Conservation (phyloP, 768 basidiomycete genomes). For the Crucibulum laeve region DNA sequence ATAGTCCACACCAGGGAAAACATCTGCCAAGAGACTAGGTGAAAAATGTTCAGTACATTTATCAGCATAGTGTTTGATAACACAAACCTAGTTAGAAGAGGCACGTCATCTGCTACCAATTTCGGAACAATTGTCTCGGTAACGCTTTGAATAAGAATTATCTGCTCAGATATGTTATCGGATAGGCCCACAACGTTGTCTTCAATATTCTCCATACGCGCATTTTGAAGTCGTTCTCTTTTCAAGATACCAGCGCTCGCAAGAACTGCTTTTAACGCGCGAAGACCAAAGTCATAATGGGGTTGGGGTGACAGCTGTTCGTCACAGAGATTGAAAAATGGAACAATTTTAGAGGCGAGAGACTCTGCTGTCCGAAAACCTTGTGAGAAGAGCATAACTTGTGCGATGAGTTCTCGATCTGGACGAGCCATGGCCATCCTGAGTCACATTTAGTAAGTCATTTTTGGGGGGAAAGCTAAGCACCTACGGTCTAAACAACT, state of each 20-base stretch:
- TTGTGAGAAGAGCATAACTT: slow-evolving; percentile 99
- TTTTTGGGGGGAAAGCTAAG: not conserved
- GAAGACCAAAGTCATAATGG: slow-evolving; percentile 98
- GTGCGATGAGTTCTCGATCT: slow-evolving; percentile 96
- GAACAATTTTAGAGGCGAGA: slow-evolving; percentile 97
- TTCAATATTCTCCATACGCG: slow-evolving; percentile 33
- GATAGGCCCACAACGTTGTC: slow-evolving; percentile 53
- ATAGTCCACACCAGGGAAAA: slow-evolving; percentile 96
- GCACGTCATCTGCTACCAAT: slow-evolving; percentile 94
- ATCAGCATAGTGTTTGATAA: slow-evolving; percentile 1
- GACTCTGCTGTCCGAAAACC: slow-evolving; percentile 98
- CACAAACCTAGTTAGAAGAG: slow-evolving; percentile 78
- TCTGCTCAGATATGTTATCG: slow-evolving; percentile 81
- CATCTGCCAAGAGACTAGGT: slow-evolving; percentile 88
- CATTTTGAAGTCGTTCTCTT: slow-evolving; percentile 71
- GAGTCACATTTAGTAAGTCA: slow-evolving; percentile 11
- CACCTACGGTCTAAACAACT: slow-evolving; percentile 87
- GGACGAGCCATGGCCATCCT: slow-evolving; percentile 99
- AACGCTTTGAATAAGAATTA: slow-evolving; percentile 97
- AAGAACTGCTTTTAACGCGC: slow-evolving; percentile 94
- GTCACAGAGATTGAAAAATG: slow-evolving; percentile 98
- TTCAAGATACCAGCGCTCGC: slow-evolving; percentile 97
- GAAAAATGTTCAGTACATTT: slow-evolving; percentile 6
- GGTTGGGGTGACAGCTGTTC: slow-evolving; percentile 96
- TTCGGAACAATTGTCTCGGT: slow-evolving; percentile 99